Evolutionary conservation across 176 grass and related monocot species (phyloP).

Genomic region (Rhipidocladum racemiflorum): DNA sequence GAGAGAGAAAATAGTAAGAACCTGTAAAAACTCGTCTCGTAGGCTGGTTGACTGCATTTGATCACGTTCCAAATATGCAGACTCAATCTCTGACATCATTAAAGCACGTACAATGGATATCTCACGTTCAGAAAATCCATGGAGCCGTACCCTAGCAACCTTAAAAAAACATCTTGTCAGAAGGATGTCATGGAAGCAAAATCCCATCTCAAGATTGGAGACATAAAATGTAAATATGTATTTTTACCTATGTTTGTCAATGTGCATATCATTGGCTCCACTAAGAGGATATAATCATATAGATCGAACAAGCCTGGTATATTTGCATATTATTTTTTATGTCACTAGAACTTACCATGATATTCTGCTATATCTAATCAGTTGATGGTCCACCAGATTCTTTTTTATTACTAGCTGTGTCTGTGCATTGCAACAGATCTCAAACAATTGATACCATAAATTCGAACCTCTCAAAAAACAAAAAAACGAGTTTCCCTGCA

Average conservation of each 20-base stretch:
- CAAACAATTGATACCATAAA: neutral
- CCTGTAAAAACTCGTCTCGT: constrained; percentile 90
- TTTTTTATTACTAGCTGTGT: neutral
- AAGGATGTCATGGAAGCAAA: constrained; percentile 31
- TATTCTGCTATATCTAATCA: constrained; percentile 16
- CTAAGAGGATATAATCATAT: neutral
- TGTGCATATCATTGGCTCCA: neutral
- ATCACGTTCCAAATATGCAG: constrained; percentile 94
- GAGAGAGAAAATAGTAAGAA: constrained; percentile 42
- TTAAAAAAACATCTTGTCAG: constrained; percentile 38
- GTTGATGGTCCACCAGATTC: neutral
- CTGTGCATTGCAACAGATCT: neutral
- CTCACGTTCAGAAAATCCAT: constrained; percentile 98
- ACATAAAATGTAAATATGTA: constrained; percentile 7
- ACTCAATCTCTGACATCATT: constrained; percentile 99
- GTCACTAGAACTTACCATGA: neutral
- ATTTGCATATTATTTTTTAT: neutral
- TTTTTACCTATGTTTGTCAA: neutral
- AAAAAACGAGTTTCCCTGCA: no score
- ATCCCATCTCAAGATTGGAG: constrained; percentile 1
- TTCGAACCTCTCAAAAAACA: no score
- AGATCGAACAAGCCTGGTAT: neutral
- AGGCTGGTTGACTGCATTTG: constrained; percentile 97
- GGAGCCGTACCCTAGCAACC: constrained; percentile 88
- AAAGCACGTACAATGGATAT: constrained; percentile 95